Percentiles rank a stretch among this genome's conserved stretches.
These are phyloP conservation scores for Tricholoma sp. DNA, from an alignment of 768 basidiomycete species.

Conservation along the genomic window DNA sequence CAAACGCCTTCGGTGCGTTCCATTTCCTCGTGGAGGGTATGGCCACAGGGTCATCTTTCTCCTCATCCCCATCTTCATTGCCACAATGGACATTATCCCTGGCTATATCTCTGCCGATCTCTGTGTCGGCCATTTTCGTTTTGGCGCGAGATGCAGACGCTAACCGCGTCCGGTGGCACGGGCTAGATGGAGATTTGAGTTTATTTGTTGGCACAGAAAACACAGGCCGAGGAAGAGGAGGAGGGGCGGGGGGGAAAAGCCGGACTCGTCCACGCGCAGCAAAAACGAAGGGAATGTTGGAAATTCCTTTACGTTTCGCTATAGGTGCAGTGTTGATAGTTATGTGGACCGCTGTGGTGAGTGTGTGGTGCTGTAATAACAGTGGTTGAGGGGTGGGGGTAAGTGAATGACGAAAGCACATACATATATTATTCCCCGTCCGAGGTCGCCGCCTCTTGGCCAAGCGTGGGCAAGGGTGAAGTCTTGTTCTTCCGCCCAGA, in stretches of 20 bases:
- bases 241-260: slow-evolving; percentile 22
- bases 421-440: slow-evolving; percentile 60
- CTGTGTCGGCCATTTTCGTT: not conserved
- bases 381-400: slow-evolving; percentile 3
- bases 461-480: slow-evolving; percentile 55
- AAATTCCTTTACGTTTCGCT: slow-evolving; percentile 47
- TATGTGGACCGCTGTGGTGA: slow-evolving; percentile 52
- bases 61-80: slow-evolving; percentile 20
- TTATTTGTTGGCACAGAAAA: slow-evolving; percentile 14
- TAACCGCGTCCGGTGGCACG: not conserved
- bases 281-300: slow-evolving; percentile 62
- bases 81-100: slow-evolving; percentile 17
- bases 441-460: slow-evolving; percentile 39
- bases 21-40: slow-evolving; percentile 8
- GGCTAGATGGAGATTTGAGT: slow-evolving; percentile 8
- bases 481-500: slow-evolving; percentile 70
- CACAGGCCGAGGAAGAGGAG: slow-evolving; percentile 15
- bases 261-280: slow-evolving; percentile 41
- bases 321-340: slow-evolving; percentile 52
- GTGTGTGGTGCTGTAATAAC: slow-evolving; percentile 46
- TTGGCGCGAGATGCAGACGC: not conserved
- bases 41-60: slow-evolving; percentile 14
- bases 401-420: slow-evolving; percentile 19
- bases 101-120: slow-evolving; percentile 5
- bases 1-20: slow-evolving; percentile 14